Evolutionary conservation across 345 rosid species (phyloP).

Genomic region (Punica granatum): DNA sequence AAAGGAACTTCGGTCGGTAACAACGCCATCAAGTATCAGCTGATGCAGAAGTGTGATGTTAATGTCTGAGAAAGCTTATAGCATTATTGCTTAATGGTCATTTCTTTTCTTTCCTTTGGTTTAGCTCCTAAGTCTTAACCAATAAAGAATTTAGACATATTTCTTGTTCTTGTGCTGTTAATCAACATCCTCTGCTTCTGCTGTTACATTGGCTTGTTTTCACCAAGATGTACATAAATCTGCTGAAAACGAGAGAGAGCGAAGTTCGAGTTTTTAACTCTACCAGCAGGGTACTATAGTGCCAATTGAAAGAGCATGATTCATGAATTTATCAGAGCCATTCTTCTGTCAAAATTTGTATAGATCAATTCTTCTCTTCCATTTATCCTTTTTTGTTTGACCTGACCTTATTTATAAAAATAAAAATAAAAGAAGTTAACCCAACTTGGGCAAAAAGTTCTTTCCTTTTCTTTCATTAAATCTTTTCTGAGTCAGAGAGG

Average conservation of each 20-base stretch:
- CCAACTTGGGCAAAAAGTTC: background rate
- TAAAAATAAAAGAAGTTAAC: background rate
- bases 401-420: background rate
- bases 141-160: too few relatives aligned
- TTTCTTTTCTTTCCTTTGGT: background rate
- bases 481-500: background rate
- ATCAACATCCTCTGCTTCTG: background rate
- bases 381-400: background rate
- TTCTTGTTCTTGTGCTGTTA: background rate
- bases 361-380: background rate
- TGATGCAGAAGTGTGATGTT: constrained; percentile 14
- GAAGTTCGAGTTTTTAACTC: background rate
- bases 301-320: background rate
- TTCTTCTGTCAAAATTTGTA: too few relatives aligned
- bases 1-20: constrained; percentile 10
- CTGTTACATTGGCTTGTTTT: background rate
- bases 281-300: background rate
- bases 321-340: background rate
- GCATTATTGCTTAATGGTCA: background rate
- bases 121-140: background rate
- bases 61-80: background rate
- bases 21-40: constrained; percentile 21
- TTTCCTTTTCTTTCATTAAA: background rate
- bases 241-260: background rate
- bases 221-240: background rate